These are phyloP conservation scores for Nothophaeocryptopus gaeumannii DNA, from an alignment of 2,329 filamentous ascomycete genomes.

Conservation along the genomic window DNA sequence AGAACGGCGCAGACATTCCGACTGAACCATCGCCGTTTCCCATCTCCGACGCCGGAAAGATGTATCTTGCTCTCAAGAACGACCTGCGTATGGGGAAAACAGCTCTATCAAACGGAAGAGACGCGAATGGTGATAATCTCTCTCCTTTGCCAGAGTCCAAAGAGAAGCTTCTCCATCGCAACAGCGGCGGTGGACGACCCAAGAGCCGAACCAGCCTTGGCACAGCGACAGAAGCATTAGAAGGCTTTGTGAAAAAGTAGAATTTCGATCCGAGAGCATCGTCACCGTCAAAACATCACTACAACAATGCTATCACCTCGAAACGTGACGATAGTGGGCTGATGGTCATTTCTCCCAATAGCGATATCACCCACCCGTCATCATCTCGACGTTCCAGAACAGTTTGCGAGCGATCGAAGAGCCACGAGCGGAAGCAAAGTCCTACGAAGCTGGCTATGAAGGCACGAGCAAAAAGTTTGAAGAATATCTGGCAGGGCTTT, in stretches of 20 bases:
- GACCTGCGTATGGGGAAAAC: conserved; percentile 43
- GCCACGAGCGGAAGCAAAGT: too few relatives aligned
- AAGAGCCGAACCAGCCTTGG: conserved; percentile 22
- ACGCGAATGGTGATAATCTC: conserved; percentile 53
- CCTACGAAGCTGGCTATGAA: too few relatives aligned
- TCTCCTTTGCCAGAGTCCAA: conserved; percentile 55
- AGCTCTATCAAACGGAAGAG: conserved; percentile 24
- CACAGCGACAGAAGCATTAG: conserved; percentile 25
- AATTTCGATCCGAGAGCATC: conserved; percentile 12
- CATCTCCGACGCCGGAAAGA: conserved; percentile 72
- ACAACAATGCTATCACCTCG: too few relatives aligned
- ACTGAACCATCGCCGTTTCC: conserved; percentile 73
- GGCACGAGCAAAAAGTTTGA: too few relatives aligned
- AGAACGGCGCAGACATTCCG: conserved; percentile 91
- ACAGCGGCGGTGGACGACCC: conserved; percentile 22
- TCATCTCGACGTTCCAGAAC: too few relatives aligned
- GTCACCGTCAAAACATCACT: too few relatives aligned
- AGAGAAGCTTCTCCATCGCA: conserved; percentile 30
- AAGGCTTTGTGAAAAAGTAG: conserved; percentile 35
- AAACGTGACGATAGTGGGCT: too few relatives aligned
- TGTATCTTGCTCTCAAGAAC: conserved; percentile 80
- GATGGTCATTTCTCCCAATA: too few relatives aligned
- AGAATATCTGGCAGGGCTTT: conserved; percentile 1
- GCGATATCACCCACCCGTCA: too few relatives aligned
- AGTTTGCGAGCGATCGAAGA: too few relatives aligned